These are phyloP conservation scores for Trichoderma sp. DNA, from an alignment of 2,329 filamentous ascomycete genomes.

Conservation along the genomic window DNA sequence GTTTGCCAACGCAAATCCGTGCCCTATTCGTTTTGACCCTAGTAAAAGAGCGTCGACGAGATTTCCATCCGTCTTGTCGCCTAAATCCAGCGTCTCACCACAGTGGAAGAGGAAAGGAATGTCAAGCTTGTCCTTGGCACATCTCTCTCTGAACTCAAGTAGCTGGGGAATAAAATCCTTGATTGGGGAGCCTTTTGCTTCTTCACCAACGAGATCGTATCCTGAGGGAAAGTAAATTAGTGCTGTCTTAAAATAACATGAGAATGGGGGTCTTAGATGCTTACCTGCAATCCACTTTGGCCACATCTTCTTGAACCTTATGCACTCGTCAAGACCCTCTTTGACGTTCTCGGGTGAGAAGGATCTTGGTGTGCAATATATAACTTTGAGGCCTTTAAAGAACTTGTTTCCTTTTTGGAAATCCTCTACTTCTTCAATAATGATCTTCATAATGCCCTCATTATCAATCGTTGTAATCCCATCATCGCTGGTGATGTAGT, in stretches of 20 bases:
- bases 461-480: slow-evolving; percentile 57
- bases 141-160: slow-evolving; percentile 56
- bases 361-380: slow-evolving; percentile 69
- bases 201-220: slow-evolving; percentile 71
- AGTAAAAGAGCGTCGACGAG: slow-evolving; percentile 68
- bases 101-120: slow-evolving; percentile 78
- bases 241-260: background rate
- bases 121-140: slow-evolving; percentile 48
- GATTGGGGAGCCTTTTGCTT: slow-evolving; percentile 61
- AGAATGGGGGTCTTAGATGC: slow-evolving; percentile 25
- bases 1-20: slow-evolving; percentile 69
- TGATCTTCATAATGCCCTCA: slow-evolving; percentile 60
- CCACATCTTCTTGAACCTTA: slow-evolving; percentile 59
- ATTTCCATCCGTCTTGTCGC: slow-evolving; percentile 66
- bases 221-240: slow-evolving; percentile 43
- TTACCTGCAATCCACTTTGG: slow-evolving; percentile 64
- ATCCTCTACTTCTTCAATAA: slow-evolving; percentile 54
- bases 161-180: slow-evolving; percentile 58
- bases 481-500: slow-evolving; percentile 62
- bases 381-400: slow-evolving; percentile 68
- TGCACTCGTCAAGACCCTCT: slow-evolving; percentile 60
- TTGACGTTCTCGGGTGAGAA: slow-evolving; percentile 53
- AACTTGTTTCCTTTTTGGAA: slow-evolving; percentile 46
- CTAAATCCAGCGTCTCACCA: slow-evolving; percentile 70
- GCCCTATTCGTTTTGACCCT: slow-evolving; percentile 68